Percentiles rank a stretch among this genome's conserved stretches.
phyloP scores from a whole-genome alignment of 306 rosid genomes.

The Sechiopsis laciniata region DNA sequence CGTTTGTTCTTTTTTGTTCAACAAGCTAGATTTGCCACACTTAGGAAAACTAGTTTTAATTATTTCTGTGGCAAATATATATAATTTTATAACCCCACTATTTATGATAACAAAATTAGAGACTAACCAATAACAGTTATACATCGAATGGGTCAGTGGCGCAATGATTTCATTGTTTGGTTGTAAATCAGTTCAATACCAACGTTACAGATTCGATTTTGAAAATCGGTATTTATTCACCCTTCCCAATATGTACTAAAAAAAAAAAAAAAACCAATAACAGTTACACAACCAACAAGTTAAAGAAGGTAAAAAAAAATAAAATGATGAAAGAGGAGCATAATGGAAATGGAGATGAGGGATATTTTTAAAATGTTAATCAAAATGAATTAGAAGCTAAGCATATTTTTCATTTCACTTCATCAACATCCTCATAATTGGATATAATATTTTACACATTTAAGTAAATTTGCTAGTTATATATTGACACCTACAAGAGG shows the following conservation, averaged over 20 bases:
- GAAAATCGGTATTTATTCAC: no score
- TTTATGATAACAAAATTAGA: neutral
- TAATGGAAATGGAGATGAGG: no score
- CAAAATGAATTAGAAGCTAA: constrained; percentile 8
- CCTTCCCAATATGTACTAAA: no score
- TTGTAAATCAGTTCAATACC: no score
- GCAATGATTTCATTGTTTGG: no score
- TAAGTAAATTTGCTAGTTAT: neutral
- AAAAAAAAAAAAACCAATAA: neutral
- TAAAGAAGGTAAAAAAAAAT: no score
- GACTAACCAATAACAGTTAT: neutral
- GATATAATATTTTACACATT: constrained; percentile 8
- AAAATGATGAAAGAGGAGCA: no score
- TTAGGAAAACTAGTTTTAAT: no score
- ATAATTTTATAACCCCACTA: no score
- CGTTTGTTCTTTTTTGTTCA: neutral
- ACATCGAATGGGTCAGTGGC: no score
- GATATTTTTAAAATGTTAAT: neutral
- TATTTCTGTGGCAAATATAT: no score
- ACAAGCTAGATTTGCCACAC: constrained; percentile 5
- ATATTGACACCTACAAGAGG: neutral
- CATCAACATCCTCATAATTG: constrained; percentile 11
- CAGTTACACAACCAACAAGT: neutral
- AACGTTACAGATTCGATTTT: no score
- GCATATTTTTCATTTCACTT: neutral